phyloP scores from a whole-genome alignment of 345 rosid genomes.

The Eucalyptus melliodora region DNA sequence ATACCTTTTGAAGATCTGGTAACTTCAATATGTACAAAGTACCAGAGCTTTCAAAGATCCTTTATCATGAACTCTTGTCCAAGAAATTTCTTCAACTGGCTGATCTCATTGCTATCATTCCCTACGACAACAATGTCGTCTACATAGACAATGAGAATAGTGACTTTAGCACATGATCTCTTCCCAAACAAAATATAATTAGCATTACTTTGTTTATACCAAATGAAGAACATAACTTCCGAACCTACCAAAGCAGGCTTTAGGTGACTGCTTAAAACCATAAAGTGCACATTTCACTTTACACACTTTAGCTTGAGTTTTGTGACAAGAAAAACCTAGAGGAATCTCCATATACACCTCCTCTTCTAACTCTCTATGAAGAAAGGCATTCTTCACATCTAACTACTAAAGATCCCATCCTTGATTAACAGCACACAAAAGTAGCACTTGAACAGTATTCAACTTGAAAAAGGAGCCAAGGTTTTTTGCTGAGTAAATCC shows the following conservation, averaged over 20 bases:
- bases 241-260: background rate
- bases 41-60: background rate
- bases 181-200: background rate
- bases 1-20: background rate
- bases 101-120: background rate
- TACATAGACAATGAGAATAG: background rate
- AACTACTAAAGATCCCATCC: background rate
- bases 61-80: background rate
- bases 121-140: background rate
- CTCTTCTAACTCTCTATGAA: background rate
- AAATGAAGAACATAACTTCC: background rate
- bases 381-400: background rate
- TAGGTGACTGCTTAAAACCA: background rate
- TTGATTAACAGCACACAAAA: background rate
- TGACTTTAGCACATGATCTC: background rate
- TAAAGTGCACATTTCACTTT: background rate
- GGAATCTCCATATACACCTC: background rate
- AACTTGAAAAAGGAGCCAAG: background rate
- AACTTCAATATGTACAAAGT: background rate
- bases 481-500: background rate
- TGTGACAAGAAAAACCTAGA: background rate
- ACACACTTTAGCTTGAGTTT: background rate
- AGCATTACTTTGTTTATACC: background rate
- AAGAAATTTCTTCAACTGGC: background rate
- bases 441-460: background rate